phyloP scores from a whole-genome alignment of 306 rosid genomes.

The Acacia crassicarpa region DNA sequence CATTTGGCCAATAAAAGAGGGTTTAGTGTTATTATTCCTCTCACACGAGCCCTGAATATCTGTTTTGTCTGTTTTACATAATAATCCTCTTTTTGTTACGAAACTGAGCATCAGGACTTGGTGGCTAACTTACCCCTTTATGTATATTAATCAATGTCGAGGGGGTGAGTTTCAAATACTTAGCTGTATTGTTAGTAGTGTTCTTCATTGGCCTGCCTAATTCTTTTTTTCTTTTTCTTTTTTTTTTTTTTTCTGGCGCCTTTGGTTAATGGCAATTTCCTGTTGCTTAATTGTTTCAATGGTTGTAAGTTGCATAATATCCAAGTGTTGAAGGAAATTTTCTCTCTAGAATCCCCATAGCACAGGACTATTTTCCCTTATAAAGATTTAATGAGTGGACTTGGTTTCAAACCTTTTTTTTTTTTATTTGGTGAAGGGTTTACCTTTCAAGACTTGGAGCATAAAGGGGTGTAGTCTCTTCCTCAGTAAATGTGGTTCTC shows the following conservation, averaged over 20 bases:
- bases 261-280: slow-evolving; percentile 34
- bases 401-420: too few relatives aligned
- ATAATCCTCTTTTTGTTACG: slow-evolving; percentile 21
- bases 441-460: too few relatives aligned
- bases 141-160: slow-evolving; percentile 40
- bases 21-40: slow-evolving; percentile 37
- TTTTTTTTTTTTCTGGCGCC: not conserved
- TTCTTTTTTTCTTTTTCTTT: not conserved
- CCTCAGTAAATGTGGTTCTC: too few relatives aligned
- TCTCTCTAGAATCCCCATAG: slow-evolving; percentile 14
- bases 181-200: slow-evolving; percentile 3
- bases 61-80: slow-evolving; percentile 28
- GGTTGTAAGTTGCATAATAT: not conserved
- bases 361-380: not conserved
- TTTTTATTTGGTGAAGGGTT: too few relatives aligned
- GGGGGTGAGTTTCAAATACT: slow-evolving; percentile 37
- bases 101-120: slow-evolving; percentile 16
- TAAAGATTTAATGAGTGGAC: not conserved
- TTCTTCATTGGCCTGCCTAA: slow-evolving; percentile 11
- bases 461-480: too few relatives aligned
- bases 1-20: slow-evolving; percentile 12
- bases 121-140: slow-evolving; percentile 40
- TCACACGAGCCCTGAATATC: slow-evolving; percentile 25
- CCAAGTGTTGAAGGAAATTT: slow-evolving; percentile 27
- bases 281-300: slow-evolving; percentile 20